phyloP scores from a whole-genome alignment of 176 grass and related monocot species.

The maize (Zea mays) region DNA sequence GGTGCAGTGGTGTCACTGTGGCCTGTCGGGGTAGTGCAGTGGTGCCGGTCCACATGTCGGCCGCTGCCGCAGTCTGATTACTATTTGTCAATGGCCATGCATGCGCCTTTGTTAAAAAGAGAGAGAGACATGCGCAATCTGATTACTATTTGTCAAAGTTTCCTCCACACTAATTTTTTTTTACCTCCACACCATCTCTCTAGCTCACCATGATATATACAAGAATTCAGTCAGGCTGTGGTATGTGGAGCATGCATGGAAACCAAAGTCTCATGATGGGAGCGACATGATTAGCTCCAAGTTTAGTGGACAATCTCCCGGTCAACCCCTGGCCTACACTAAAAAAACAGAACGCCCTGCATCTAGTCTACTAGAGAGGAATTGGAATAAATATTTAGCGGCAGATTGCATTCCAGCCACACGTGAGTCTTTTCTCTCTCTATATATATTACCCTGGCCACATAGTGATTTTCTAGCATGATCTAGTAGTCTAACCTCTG shows the following conservation, averaged over 20 bases:
- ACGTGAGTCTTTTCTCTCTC: constrained; percentile 6
- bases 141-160: too few species aligned
- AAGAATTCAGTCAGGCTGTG: neutral
- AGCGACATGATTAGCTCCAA: constrained; percentile 42
- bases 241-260: neutral
- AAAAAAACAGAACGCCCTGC: neutral
- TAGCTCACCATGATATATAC: too few species aligned
- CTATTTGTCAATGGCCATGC: neutral
- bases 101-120: neutral
- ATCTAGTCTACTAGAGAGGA: constrained; percentile 10
- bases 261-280: constrained; percentile 27
- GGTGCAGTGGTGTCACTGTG: neutral
- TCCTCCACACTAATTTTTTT: too few species aligned
- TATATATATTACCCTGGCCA: neutral
- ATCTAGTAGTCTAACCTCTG: neutral
- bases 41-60: neutral
- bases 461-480: constrained; percentile 2
- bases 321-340: constrained; percentile 22
- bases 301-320: constrained; percentile 23
- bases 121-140: too few species aligned
- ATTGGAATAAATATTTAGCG: constrained; percentile 15
- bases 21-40: neutral
- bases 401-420: constrained; percentile 30
- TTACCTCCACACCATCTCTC: too few species aligned
- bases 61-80: neutral